A percentile compares a stretch with the other conserved stretches of the same genome.
Conservation (phyloP, 2,329 filamentous ascomycete species). For the Ophioceras dolichostomum region DNA sequence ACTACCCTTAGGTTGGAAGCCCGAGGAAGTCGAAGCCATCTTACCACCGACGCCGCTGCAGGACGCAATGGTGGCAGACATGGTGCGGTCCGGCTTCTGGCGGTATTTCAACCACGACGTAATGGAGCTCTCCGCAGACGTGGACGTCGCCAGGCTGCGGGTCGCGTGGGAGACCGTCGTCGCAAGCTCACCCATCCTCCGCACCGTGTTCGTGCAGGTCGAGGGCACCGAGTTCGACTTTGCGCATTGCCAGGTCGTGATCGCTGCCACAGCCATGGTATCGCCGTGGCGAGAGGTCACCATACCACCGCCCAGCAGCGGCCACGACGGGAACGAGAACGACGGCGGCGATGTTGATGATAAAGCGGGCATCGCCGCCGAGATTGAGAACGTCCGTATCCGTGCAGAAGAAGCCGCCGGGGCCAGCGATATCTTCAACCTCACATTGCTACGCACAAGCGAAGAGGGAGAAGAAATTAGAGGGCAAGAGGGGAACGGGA, state of each 20-base stretch:
- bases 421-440: slow-evolving; percentile 34
- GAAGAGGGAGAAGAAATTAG: too few relatives aligned
- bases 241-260: slow-evolving; percentile 37
- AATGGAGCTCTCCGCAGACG: slow-evolving; percentile 41
- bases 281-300: slow-evolving; percentile 14
- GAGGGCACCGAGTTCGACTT: slow-evolving; percentile 43
- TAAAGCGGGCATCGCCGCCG: slow-evolving; percentile 18
- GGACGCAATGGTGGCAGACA: slow-evolving; percentile 75
- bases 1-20: neutral
- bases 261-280: slow-evolving; percentile 10
- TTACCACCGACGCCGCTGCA: slow-evolving; percentile 74
- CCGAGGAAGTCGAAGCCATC: slow-evolving; percentile 39
- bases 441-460: slow-evolving; percentile 29
- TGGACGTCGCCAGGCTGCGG: slow-evolving; percentile 44
- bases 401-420: slow-evolving; percentile 17
- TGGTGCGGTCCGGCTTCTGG: slow-evolving; percentile 60
- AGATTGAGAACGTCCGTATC: slow-evolving; percentile 23
- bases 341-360: slow-evolving; percentile 4
- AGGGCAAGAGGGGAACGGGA: too few relatives aligned
- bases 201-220: slow-evolving; percentile 60
- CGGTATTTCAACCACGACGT: slow-evolving; percentile 83
- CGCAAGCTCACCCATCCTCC: slow-evolving; percentile 52
- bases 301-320: too few relatives aligned
- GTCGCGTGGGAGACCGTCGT: slow-evolving; percentile 52
- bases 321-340: too few relatives aligned